Conservation (phyloP, 495 filamentous ascomycete species). For the Penicillium malachiteum region DNA sequence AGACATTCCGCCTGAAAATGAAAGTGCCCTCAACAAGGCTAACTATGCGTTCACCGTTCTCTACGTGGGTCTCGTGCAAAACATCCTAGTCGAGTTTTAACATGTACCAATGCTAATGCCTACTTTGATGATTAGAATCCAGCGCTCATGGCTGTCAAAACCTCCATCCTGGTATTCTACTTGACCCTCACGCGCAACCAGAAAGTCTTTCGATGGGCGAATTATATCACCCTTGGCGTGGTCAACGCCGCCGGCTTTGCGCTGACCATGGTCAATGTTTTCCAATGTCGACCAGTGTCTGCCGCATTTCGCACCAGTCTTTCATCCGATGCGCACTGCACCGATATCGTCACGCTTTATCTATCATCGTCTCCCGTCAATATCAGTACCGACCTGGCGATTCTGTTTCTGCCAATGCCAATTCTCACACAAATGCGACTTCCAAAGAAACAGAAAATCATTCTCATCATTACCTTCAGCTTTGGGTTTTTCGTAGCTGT, state of each 20-base stretch:
- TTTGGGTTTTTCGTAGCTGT: conserved; percentile 84
- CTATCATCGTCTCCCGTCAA: conserved; percentile 82
- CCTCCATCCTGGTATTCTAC: conserved; percentile 89
- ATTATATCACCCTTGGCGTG: conserved; percentile 66
- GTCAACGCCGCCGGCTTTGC: conserved; percentile 77
- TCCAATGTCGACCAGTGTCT: conserved; percentile 77
- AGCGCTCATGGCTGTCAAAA: conserved; percentile 72
- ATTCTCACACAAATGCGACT: conserved; percentile 82
- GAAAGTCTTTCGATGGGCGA: conserved; percentile 67
- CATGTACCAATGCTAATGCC: not conserved
- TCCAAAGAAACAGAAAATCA: conserved; percentile 78
- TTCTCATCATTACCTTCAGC: conserved; percentile 77
- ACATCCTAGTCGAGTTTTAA: not conserved
- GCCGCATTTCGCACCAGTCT: conserved; percentile 57
- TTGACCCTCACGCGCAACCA: conserved; percentile 74
- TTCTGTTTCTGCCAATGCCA: conserved; percentile 82
- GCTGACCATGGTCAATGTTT: conserved; percentile 81
- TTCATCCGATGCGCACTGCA: conserved; percentile 53
- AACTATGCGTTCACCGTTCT: conserved; percentile 83
- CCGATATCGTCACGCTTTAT: conserved; percentile 76
- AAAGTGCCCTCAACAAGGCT: conserved; percentile 56
- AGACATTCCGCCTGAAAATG: conserved; percentile 52
- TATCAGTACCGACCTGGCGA: conserved; percentile 78
- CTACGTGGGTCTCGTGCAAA: conserved; percentile 58
- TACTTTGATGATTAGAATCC: conserved; percentile 62